A percentile compares a stretch with the other conserved stretches of the same genome.
phyloP scores from a whole-genome alignment of 1,284 basidiomycete species.

The Pascua guehoae region DNA sequence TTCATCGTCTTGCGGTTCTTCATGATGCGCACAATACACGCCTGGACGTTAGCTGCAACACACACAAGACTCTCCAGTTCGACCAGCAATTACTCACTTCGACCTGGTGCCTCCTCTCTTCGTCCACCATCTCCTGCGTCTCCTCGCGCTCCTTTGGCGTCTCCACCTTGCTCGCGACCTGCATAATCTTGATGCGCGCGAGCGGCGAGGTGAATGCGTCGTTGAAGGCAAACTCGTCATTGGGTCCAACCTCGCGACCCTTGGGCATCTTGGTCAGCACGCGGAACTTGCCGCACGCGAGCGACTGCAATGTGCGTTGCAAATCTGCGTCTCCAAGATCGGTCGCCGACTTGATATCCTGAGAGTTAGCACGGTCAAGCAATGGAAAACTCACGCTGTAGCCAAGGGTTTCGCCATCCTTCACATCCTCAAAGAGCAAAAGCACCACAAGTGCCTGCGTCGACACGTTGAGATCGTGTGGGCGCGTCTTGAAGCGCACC shows the following conservation, averaged over 20 bases:
- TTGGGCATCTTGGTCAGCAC: constrained; percentile 87
- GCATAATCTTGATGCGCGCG: constrained; percentile 91
- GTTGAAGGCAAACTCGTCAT: constrained; percentile 89
- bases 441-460: constrained; percentile 87
- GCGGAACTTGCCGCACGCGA: constrained; percentile 96
- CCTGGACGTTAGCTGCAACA: constrained; percentile 55
- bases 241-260: constrained; percentile 69
- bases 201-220: constrained; percentile 70
- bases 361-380: not conserved
- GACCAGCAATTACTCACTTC: constrained; percentile 61
- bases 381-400: constrained; percentile 18
- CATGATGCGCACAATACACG: constrained; percentile 96
- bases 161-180: constrained; percentile 82
- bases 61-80: not conserved
- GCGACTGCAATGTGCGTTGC: constrained; percentile 85
- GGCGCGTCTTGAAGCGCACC: constrained; percentile 71
- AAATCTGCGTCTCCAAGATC: constrained; percentile 73
- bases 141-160: constrained; percentile 81
- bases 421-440: constrained; percentile 75
- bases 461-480: constrained; percentile 88
- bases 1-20: constrained; percentile 87
- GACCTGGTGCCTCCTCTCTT: constrained; percentile 83
- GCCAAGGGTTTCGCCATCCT: constrained; percentile 61
- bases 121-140: constrained; percentile 85
- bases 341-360: constrained; percentile 61